A percentile compares a stretch with the other conserved stretches of the same genome.
Conservation (phyloP, 345 rosid species). For the Arabis alpina region DNA sequence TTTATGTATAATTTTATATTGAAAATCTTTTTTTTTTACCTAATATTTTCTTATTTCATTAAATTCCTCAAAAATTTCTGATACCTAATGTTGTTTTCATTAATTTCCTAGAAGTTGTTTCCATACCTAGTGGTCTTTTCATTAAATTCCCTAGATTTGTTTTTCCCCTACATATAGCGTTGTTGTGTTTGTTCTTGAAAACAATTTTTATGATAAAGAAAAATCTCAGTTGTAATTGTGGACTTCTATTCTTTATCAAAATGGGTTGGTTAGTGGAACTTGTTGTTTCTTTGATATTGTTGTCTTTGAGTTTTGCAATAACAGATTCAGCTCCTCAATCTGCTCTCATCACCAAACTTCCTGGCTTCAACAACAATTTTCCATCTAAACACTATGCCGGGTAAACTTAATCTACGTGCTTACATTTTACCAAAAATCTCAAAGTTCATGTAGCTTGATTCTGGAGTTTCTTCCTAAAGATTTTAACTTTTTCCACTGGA, state of each 20-base stretch:
- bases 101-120: too few species aligned
- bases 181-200: too few species aligned
- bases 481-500: neutral
- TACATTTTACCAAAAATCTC: neutral
- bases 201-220: neutral
- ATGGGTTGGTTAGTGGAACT: conserved; percentile 25
- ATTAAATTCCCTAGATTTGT: too few species aligned
- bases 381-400: conserved; percentile 92
- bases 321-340: conserved; percentile 58
- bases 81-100: too few species aligned
- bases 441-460: neutral
- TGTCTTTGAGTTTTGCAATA: conserved; percentile 27
- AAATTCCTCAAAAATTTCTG: too few species aligned
- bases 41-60: too few species aligned
- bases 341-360: conserved; percentile 63
- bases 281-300: conserved; percentile 25
- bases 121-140: too few species aligned
- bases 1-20: too few species aligned
- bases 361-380: conserved; percentile 65
- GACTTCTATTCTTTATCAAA: conserved; percentile 4
- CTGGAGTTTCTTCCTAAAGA: neutral
- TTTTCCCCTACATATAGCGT: too few species aligned
- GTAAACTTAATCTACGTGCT: conserved; percentile 36
- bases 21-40: too few species aligned
- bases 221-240: neutral